Evolutionary conservation across 306 rosid species (phyloP).

Genomic region (Acacia confusa): DNA sequence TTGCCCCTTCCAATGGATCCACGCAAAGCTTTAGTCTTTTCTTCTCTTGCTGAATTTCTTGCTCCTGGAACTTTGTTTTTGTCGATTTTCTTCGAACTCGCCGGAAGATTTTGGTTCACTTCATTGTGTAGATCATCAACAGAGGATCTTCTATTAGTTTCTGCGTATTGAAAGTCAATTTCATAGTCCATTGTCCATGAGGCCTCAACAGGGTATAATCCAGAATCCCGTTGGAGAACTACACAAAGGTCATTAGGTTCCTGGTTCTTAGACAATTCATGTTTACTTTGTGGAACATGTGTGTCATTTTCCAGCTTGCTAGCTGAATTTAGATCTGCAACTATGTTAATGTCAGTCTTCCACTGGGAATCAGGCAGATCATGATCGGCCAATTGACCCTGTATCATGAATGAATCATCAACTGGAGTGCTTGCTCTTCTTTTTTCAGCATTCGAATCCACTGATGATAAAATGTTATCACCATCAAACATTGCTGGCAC

Average conservation of each 20-base stretch:
- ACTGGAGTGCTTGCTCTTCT: slow-evolving; percentile 27
- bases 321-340: slow-evolving; percentile 45
- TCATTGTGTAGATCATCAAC: slow-evolving; percentile 38
- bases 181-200: slow-evolving; percentile 52
- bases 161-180: slow-evolving; percentile 49
- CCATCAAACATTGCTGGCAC: slow-evolving; percentile 37
- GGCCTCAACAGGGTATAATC: slow-evolving; percentile 34
- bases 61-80: slow-evolving; percentile 47
- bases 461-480: slow-evolving; percentile 35
- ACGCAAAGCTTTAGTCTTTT: slow-evolving; percentile 28
- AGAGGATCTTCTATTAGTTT: slow-evolving; percentile 36
- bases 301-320: slow-evolving; percentile 33
- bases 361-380: slow-evolving; percentile 43
- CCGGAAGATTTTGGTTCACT: slow-evolving; percentile 36
- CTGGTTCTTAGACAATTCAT: slow-evolving; percentile 25
- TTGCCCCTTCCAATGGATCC: slow-evolving; percentile 34
- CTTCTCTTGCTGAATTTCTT: slow-evolving; percentile 34
- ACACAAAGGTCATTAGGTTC: slow-evolving; percentile 58
- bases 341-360: slow-evolving; percentile 51
- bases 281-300: slow-evolving; percentile 35
- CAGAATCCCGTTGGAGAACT: slow-evolving; percentile 53
- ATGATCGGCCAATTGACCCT: slow-evolving; percentile 41
- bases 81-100: slow-evolving; percentile 37
- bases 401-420: slow-evolving; percentile 74
- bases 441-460: slow-evolving; percentile 33